These are phyloP conservation scores for Tulasnella sp. DNA, from an alignment of 768 basidiomycete species.

Conservation along the genomic window DNA sequence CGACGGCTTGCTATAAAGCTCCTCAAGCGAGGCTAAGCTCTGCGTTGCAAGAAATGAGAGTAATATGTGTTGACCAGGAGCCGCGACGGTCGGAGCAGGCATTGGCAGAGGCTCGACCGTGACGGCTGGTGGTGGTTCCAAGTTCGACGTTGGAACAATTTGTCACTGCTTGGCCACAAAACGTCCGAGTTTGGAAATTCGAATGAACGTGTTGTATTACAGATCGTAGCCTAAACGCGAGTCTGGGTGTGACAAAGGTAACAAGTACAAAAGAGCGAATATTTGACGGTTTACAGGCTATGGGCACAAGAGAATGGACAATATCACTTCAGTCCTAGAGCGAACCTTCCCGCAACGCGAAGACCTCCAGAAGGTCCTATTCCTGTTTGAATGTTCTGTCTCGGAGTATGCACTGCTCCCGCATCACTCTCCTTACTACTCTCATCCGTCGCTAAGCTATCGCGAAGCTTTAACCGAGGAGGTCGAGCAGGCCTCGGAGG, in stretches of 20 bases:
- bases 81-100: neutral
- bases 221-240: neutral
- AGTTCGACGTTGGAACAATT: neutral
- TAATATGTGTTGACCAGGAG: conserved; percentile 23
- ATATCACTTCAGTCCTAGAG: neutral
- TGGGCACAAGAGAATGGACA: neutral
- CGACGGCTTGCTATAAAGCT: conserved; percentile 75
- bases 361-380: neutral
- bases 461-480: neutral
- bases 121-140: neutral
- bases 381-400: neutral
- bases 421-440: neutral
- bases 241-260: neutral
- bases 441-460: neutral
- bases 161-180: neutral
- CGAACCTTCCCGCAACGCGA: neutral
- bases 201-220: neutral
- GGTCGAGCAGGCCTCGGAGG: neutral
- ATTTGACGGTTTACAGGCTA: neutral
- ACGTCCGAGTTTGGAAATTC: neutral
- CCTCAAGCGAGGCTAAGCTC: conserved; percentile 61
- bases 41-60: conserved; percentile 73
- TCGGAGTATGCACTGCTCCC: neutral
- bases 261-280: neutral
- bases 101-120: neutral